Evolutionary conservation across 1,139 yeast genomes (phyloP), one percentile per base, ranked within the genome.

Genomic region (Kodamaea alishanica): DNA sequence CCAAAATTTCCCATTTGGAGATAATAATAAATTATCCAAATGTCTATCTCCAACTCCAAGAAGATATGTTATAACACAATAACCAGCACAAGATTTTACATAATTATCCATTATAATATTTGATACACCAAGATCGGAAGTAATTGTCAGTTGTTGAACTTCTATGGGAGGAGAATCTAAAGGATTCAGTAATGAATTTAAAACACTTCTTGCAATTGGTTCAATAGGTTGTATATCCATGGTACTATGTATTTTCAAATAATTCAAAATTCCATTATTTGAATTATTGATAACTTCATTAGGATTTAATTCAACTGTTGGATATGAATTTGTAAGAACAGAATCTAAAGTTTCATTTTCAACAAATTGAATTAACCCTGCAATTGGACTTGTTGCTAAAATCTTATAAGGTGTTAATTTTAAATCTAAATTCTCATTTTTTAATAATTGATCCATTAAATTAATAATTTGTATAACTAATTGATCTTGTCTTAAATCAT

Each of bases 21-120:
- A 73, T 8, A 77, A 56, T 29, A 94, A 69, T 45, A 94, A 67
- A 54, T 94, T 94, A 54, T 94, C 99, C 45, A 94, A 69, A 65
- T 94, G 99, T 39, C 99, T 75, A 62, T 94, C 98, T 12, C 99
- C 99, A 8, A 94, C 97, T 4, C 98, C 98, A 8, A 94, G 65
- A 5, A 94, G 67, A 54, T 94, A 94, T 0, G 98, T 94, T 28
- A 94, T 87, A 2, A 94, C 98, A 70, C 97, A 92, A 58, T 94
- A 92, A 0, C 98, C 98, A 24, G 98, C 98, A 61, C 97, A 89
- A 3, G 97, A 88, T 47, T 90, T 79, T 9, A 94, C 94, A 62
- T 87, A 94, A 47, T 86, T 92, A 50, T 92, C 98, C 96, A 92
- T 88, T 1, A 82, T 84, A 45, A 76, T 76, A 0, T 81, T 71